A percentile compares a stretch with the other conserved stretches of the same genome.
Evolutionary conservation across 2,329 filamentous ascomycete species (phyloP).

Genomic region (Ceratocystis cacaofunesta): DNA sequence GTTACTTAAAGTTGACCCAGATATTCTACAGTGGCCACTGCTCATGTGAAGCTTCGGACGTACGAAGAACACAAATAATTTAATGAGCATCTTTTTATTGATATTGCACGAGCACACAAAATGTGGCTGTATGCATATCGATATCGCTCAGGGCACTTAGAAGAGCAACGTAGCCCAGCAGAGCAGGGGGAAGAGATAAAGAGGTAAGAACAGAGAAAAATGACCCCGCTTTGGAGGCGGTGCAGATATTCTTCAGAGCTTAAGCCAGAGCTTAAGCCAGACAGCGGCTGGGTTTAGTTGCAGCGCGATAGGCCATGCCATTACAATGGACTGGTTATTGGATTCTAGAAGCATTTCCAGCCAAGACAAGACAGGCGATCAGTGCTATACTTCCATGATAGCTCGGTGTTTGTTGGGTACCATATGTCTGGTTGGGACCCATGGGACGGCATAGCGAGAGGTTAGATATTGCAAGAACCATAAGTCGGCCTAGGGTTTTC

Average conservation of each 20-base stretch:
- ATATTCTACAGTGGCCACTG: not conserved
- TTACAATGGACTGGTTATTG: not conserved
- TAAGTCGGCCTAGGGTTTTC: too few species aligned
- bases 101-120: too few species aligned
- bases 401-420: too few species aligned
- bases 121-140: too few species aligned
- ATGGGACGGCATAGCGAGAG: too few species aligned
- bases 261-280: not conserved
- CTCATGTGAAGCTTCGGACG: not conserved
- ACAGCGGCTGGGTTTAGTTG: not conserved
- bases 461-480: too few species aligned
- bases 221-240: conserved; percentile 2
- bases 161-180: not conserved
- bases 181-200: not conserved
- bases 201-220: not conserved
- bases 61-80: not conserved
- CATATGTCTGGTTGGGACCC: too few species aligned
- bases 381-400: too few species aligned
- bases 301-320: not conserved
- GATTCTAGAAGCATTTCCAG: not conserved
- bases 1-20: not conserved
- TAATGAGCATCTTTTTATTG: not conserved
- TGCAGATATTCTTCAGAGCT: conserved; percentile 1
- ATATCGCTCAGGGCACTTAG: not conserved
- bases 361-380: too few species aligned